Evolutionary conservation across 169 alveolate species (phyloP).

Genomic region (Babesia bovis): DNA sequence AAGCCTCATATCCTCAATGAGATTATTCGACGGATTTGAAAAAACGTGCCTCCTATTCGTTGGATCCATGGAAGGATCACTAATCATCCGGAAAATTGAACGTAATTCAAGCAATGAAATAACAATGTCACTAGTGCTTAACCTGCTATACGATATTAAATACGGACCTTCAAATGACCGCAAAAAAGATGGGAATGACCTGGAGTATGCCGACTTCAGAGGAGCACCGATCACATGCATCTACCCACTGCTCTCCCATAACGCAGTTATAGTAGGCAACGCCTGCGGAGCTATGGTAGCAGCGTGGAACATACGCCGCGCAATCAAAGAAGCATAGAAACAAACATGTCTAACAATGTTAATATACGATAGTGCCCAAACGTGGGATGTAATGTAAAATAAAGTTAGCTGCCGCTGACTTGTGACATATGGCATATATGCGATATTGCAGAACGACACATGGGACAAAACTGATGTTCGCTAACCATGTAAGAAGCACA

Average conservation of each 20-base stretch:
- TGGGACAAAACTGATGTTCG: conserved; percentile 43
- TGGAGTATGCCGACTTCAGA: conserved; percentile 39
- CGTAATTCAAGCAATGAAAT: conserved; percentile 14
- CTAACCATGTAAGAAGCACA: conserved; percentile 21
- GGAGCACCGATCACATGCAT: conserved; percentile 61
- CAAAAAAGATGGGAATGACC: neutral
- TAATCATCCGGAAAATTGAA: conserved; percentile 33
- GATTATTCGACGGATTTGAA: conserved; percentile 31
- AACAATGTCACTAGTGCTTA: conserved; percentile 46
- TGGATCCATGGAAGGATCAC: conserved; percentile 68
- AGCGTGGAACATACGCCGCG: conserved; percentile 30
- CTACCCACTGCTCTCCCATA: conserved; percentile 52
- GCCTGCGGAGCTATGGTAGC: conserved; percentile 60
- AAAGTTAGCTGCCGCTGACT: too few relatives aligned
- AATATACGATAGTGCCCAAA: too few relatives aligned
- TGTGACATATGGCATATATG: conserved; percentile 35
- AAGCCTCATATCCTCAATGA: conserved; percentile 49
- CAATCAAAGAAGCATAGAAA: neutral
- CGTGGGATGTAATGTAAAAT: too few relatives aligned
- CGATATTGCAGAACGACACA: conserved; percentile 53
- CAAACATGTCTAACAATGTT: neutral
- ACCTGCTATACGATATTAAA: conserved; percentile 28
- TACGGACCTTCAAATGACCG: neutral
- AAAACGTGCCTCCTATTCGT: conserved; percentile 52
- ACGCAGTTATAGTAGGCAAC: conserved; percentile 52